Conservation (phyloP, 2,329 filamentous ascomycete genomes). For the Hymenoscyphus fructigenus region DNA sequence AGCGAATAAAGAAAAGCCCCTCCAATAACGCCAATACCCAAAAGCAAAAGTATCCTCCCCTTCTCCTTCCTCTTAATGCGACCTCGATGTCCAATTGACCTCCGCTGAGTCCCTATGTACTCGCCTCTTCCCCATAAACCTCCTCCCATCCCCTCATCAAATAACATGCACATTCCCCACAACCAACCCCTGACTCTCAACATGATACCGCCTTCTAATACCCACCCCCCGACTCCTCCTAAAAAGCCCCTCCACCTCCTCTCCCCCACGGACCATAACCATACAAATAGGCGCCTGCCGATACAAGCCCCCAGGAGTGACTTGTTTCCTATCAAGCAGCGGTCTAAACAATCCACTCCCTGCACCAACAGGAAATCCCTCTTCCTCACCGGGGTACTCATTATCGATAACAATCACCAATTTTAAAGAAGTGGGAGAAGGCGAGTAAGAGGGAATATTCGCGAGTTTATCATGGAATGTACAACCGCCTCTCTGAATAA, state of each 20-base stretch:
- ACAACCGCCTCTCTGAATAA: conserved; percentile 80
- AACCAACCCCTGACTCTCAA: conserved; percentile 76
- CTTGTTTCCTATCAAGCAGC: conserved; percentile 71
- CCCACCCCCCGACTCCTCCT: conserved; percentile 66
- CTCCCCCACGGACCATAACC: conserved; percentile 76
- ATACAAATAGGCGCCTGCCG: conserved; percentile 68
- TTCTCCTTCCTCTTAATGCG: not conserved
- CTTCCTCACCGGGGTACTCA: conserved; percentile 34
- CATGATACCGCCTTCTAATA: conserved; percentile 73
- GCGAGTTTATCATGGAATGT: conserved; percentile 79
- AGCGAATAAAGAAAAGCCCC: too few relatives aligned
- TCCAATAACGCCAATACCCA: too few relatives aligned
- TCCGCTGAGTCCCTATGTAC: not conserved
- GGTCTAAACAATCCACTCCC: conserved; percentile 51
- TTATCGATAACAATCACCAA: conserved; percentile 71
- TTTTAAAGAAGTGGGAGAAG: conserved; percentile 62
- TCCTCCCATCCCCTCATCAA: conserved; percentile 6
- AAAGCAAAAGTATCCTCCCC: not conserved
- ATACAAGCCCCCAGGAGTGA: conserved; percentile 37
- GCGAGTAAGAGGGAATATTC: conserved; percentile 78
- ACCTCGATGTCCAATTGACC: not conserved
- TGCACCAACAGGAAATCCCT: conserved; percentile 38
- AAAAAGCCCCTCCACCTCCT: conserved; percentile 64
- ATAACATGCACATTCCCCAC: conserved; percentile 76
- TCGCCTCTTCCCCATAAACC: not conserved